phyloP scores from a whole-genome alignment of 2,329 filamentous ascomycete genomes.

The Xylariaceae sp. region DNA sequence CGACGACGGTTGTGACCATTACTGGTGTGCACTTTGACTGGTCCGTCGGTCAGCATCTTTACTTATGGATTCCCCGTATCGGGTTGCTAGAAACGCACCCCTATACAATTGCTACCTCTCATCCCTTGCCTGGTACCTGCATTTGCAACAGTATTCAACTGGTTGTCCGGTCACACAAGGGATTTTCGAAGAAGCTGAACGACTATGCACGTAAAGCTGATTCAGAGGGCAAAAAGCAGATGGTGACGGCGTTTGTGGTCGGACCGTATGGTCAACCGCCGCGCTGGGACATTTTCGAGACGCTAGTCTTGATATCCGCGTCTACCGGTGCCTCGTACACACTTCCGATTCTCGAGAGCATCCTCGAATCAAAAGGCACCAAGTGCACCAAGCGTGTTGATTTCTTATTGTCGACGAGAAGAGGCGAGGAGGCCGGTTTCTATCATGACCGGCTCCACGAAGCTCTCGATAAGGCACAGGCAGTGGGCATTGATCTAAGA shows the following conservation, averaged over 20 bases:
- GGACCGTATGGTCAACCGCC: slow-evolving; percentile 54
- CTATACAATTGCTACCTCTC: slow-evolving; percentile 56
- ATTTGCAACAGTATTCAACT: slow-evolving; percentile 57
- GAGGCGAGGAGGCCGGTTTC: slow-evolving; percentile 50
- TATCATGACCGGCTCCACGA: slow-evolving; percentile 47
- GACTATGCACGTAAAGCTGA: slow-evolving; percentile 38
- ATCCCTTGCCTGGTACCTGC: slow-evolving; percentile 45
- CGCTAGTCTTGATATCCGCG: slow-evolving; percentile 54
- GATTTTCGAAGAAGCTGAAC: slow-evolving; percentile 53
- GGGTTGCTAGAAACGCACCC: slow-evolving; percentile 54
- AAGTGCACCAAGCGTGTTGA: slow-evolving; percentile 50
- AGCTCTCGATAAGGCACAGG: slow-evolving; percentile 39
- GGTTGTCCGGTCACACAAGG: slow-evolving; percentile 49
- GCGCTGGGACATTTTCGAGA: slow-evolving; percentile 54
- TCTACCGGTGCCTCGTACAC: slow-evolving; percentile 60
- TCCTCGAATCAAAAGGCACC: slow-evolving; percentile 38
- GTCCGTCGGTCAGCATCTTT: slow-evolving; percentile 56
- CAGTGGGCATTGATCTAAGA: slow-evolving; percentile 43
- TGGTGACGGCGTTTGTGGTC: slow-evolving; percentile 44
- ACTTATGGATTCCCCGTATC: slow-evolving; percentile 54
- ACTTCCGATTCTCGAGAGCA: slow-evolving; percentile 53
- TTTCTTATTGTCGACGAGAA: slow-evolving; percentile 47
- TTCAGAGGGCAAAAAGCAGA: slow-evolving; percentile 28
- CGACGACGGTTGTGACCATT: slow-evolving; percentile 53
- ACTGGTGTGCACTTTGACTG: slow-evolving; percentile 56